Evolutionary conservation across 345 rosid species (phyloP), one percentile per base, ranked within the genome.

Genomic region (Eutrema heterophyllum): DNA sequence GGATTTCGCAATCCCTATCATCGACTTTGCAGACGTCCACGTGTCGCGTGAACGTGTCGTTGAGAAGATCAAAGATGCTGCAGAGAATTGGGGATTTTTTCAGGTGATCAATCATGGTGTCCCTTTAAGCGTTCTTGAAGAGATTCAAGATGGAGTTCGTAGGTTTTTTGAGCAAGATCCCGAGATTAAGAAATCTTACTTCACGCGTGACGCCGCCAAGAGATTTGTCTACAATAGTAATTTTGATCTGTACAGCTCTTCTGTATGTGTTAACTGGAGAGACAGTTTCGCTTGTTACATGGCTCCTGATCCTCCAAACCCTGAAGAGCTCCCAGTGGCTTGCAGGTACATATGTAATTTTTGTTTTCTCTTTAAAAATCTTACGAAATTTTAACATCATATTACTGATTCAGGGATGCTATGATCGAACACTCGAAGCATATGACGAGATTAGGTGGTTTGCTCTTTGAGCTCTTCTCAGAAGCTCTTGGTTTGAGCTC

Each of bases 71-170:
- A 40, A 78, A 55, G 64, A 41, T 0, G 83, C 86, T 3, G 72
- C 81, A 0, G 80, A 72, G 78, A 57, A 64, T 0, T 85, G 85
- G 85, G 87, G 87, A n/a, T 69, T 87, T 69, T 84, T 87, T 40
- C 89, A 81, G 68, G 71, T 84, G 32, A 72, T 84, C 32, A 84
- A 84, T 18, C 86, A 87, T 29, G 83, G 85, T 35, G 80, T 87
- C 55, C 83, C 83, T 4, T 13, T 8, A 5, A 65, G n/a, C 5
- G 52, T 73, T 50, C 69, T 84, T 66, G 74, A 80, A 9, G 82
- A 73, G 48, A 43, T 84, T 8, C 35, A 80, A 9, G 44, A 80
- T 16, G 85, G 71, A 3, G 38, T 80, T 11, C 51, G 63, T 6
- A 70, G 77, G 48, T 87, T 84, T 61, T 75, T 76, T 11, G 83